phyloP scores from a whole-genome alignment of 2,329 filamentous ascomycete species.

The Phoma sp. region DNA sequence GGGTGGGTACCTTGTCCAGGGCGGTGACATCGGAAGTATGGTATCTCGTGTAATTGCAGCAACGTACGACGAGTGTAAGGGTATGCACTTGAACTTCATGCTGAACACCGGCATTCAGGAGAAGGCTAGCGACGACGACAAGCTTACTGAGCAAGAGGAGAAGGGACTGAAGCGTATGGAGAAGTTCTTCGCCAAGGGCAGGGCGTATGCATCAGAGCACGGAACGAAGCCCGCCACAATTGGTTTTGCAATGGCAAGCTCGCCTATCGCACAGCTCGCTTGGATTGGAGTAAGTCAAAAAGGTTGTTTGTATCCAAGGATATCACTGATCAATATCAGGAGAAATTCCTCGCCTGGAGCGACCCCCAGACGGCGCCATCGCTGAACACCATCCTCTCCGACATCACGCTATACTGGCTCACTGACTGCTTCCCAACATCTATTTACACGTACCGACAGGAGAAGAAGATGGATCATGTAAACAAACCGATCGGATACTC shows the following conservation, averaged over 20 bases:
- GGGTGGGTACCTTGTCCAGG: constrained; percentile 61
- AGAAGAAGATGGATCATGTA: constrained; percentile 35
- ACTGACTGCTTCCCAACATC: constrained; percentile 57
- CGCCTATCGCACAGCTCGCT: constrained; percentile 62
- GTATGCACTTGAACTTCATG: constrained; percentile 43
- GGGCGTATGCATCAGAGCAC: constrained; percentile 61
- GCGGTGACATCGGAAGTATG: constrained; percentile 62
- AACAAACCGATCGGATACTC: constrained; percentile 54
- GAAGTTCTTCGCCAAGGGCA: constrained; percentile 52
- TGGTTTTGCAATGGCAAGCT: constrained; percentile 60
- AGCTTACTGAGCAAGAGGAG: constrained; percentile 45
- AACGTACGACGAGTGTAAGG: constrained; percentile 57
- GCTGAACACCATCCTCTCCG: constrained; percentile 55
- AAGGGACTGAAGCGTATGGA: constrained; percentile 46
- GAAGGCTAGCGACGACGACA: constrained; percentile 24
- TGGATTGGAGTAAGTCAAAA: constrained; percentile 56
- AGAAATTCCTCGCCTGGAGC: constrained; percentile 63
- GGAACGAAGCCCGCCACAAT: constrained; percentile 63
- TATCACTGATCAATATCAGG: constrained; percentile 26
- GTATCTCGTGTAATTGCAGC: constrained; percentile 54
- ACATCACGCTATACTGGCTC: constrained; percentile 63
- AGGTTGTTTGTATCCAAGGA: background rate
- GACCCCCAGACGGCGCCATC: constrained; percentile 49
- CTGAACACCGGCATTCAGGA: constrained; percentile 26
- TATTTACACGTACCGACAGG: constrained; percentile 59